Evolutionary conservation across 2,329 filamentous ascomycete genomes (phyloP), one percentile per base, ranked within the genome.

Genomic region (Orbilia quercus): DNA sequence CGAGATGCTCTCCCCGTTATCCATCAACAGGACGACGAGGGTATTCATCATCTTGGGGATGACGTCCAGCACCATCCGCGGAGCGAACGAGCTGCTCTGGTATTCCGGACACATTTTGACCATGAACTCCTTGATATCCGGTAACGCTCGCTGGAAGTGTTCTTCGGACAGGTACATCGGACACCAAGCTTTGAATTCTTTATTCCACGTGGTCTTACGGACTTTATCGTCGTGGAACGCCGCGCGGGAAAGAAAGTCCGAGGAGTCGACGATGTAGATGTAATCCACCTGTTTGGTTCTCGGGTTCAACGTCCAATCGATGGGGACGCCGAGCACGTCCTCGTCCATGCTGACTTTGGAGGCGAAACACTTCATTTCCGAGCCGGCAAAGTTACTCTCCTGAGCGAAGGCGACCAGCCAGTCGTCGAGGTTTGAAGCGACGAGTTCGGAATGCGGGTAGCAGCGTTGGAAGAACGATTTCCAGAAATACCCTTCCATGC

Each of bases 1-100:
- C 18, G 67, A 72, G 22, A 72, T 64, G 7, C 38, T 55, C n/a
- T 72, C 67, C 0, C 67, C 67, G 45, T 72, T 64, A 38, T 72
- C 67, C 67, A 72, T 72, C 51, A 72, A 58, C 7, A 72, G 11
- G 1, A 72, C 67, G 2, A 72, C 67, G 9, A 72, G 59, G 1
- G 67, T 72, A 23, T 72, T 72, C 67, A 72, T 72, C 67, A 72
- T 72, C 67, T 72, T 72, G 25, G 67, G 67, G 25, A 72, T 44
- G n/a, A 72, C 59, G 18, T 63, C 59, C 4, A 72, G 25, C 23
- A 72, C 67, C 67, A 72, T 72, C 2, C 45, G 23, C 11, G 67
- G 67, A 2, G 48, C 47, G 28, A 72, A 72, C 23, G 64, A 18
- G 7, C 59, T 16, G 5, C 51, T 59, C 0, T 58, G 59, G 36